Percentiles rank a stretch among this genome's conserved stretches.
phyloP scores from a whole-genome alignment of 345 rosid genomes.

The Citrus sinensis region DNA sequence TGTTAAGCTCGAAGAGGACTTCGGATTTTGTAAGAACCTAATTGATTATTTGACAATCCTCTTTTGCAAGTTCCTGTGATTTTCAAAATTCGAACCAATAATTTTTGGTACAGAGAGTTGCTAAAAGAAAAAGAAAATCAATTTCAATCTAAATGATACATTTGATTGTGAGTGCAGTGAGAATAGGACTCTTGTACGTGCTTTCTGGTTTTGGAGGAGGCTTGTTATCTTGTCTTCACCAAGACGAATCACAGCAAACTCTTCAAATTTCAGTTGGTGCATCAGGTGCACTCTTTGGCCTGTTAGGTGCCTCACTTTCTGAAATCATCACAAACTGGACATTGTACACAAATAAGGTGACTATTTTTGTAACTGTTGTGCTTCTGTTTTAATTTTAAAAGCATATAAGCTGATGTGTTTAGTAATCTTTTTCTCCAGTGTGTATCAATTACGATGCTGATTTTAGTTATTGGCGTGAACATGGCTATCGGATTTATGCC shows the following conservation, averaged over 20 bases:
- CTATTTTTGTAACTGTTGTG: background rate
- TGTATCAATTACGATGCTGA: constrained; percentile 52
- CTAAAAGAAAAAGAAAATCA: no score
- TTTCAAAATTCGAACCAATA: no score
- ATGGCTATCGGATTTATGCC: constrained; percentile 71
- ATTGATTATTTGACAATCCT: background rate
- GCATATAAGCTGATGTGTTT: background rate
- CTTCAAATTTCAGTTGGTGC: constrained; percentile 78
- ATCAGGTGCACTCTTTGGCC: constrained; percentile 91
- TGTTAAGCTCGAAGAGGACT: constrained; percentile 75
- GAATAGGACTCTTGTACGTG: constrained; percentile 63
- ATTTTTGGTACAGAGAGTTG: no score
- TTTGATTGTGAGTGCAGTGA: constrained; percentile 41
- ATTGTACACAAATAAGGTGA: constrained; percentile 76
- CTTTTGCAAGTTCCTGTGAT: background rate
- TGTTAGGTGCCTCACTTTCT: constrained; percentile 89
- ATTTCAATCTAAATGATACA: background rate
- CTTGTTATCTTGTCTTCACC: constrained; percentile 54
- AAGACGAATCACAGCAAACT: constrained; percentile 2
- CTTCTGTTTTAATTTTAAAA: no score
- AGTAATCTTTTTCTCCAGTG: constrained; percentile 40
- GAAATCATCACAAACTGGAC: constrained; percentile 95
- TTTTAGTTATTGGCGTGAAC: constrained; percentile 58
- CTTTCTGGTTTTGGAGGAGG: constrained; percentile 82
- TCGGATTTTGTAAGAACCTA: constrained; percentile 69